Percentiles rank a stretch among this genome's conserved stretches.
phyloP scores from a whole-genome alignment of 495 filamentous ascomycete species.

The Penicillium simplicissimum region DNA sequence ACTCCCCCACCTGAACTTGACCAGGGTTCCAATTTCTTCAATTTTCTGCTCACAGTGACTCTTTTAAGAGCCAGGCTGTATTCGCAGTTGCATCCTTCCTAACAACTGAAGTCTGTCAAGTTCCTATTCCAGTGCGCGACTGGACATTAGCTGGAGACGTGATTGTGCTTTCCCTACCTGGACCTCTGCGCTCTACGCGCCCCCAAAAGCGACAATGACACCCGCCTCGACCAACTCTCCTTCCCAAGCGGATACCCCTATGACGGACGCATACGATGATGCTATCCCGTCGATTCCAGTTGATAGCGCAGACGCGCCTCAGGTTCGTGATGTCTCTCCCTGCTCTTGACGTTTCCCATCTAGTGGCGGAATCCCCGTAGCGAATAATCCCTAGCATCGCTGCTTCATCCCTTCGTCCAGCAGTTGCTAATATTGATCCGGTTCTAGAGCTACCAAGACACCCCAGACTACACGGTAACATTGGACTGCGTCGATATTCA shows the following conservation, averaged over 20 bases:
- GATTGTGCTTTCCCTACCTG: conserved; percentile 11
- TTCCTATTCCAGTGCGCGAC: conserved; percentile 13
- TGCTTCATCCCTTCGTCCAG: neutral
- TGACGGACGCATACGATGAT: conserved; percentile 63
- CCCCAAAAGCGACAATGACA: conserved; percentile 53
- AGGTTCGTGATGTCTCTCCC: conserved; percentile 36
- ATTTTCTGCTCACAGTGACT: neutral
- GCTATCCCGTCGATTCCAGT: conserved; percentile 44
- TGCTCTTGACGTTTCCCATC: neutral
- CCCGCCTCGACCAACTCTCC: conserved; percentile 53
- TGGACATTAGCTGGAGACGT: conserved; percentile 14
- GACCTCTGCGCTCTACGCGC: conserved; percentile 35
- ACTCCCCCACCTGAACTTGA: neutral
- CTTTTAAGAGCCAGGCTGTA: neutral
- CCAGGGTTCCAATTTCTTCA: neutral
- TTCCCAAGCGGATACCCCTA: conserved; percentile 54
- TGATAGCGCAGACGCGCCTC: conserved; percentile 38
- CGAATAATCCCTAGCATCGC: neutral
- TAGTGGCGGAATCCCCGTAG: neutral
- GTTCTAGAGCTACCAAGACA: conserved; percentile 71
- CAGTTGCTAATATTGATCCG: conserved; percentile 10
- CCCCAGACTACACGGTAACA: conserved; percentile 73
- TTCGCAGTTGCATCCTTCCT: conserved; percentile 7
- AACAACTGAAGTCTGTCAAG: neutral
- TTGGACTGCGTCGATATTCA: neutral